Evolutionary conservation across 768 basidiomycete species (phyloP), one percentile per base, ranked within the genome.

Genomic region (Tricholoma terreum): DNA sequence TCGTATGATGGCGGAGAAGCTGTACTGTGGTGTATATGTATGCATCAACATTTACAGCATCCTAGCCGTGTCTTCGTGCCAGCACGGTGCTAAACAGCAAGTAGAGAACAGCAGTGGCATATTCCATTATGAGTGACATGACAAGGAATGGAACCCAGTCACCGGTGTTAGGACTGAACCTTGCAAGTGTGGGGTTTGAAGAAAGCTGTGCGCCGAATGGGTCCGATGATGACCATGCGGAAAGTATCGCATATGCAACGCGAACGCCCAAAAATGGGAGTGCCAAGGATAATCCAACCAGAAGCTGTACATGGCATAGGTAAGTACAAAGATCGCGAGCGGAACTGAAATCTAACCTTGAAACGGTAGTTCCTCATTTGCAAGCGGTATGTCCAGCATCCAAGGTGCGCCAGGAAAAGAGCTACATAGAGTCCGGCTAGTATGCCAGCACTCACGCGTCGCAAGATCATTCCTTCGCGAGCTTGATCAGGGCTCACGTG

Each of bases 71-170:
- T 58, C 73, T 66, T 48, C 68, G 68, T 24, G 73, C 71, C 40
- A 79, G 69, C n/a, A 80, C 58, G 2, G 76, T 79, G 61, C 79
- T 79, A 52, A 75, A 75, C 43, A 78, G 64, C 45, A 80, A 65
- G 63, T 77, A 89, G 51, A 86, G 73, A 35, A 74, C 56, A 49
- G 76, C 75, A 12, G 80, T 74, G 35, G 76, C 65, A 61, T 75
- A 84, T 69, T 90, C 87, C 81, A 83, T 83, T 38, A 87, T 58
- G 36, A 85, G 72, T 12, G 79, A 79, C 74, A 89, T 80, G 54
- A 79, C 69, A 30, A 88, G 75, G 66, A 78, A 89, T 60, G 82
- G 62, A 50, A 79, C 68, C 84, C 83, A 87, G 57, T 78, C 69
- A 30, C 86, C 85, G 2, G 77, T 80, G 34, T 82, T 63, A 50